Base-by-base conservation (phyloP, 805 yeast species). In the Maudiozyma saulgeensis region DNA sequence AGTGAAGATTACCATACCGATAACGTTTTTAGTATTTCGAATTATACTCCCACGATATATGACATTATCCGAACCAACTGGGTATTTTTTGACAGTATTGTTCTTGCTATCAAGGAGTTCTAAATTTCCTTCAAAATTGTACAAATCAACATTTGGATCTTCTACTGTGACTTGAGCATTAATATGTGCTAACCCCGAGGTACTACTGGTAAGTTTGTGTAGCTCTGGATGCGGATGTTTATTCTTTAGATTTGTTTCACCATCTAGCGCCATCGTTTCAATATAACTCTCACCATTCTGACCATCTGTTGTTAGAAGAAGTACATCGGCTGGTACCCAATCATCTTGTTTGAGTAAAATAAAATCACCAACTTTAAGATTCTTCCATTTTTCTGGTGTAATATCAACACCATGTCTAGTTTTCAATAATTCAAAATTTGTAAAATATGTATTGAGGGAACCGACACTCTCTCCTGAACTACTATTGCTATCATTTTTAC, bases 221-320 rank as follows among this genome's bases (percentile, higher is more conserved):
- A 91, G 56, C 52, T 81, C 86, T 2, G 76, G 72, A 53, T 82
- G 84, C 0, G 96, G 86, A 18, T 70, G 68, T 57, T 79, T 81
- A 7, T 86, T 75, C 64, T 93, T 93, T 52, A 93, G 72, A 62
- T 89, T 91, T 0, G 98, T 93, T 66, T 93, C 99, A 46, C 99
- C 99, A 67, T 93, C 99, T 45, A 93, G 73, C 1, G 96, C 99
- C 91, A 91, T 89, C 1, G 99, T 93, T 65, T 93, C 99, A 18
- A 90, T 81, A 55, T 79, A 87, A 50, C 81, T 78, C 39, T 84
- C 89, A 53, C 76, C 77, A 38, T 80, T 79, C 38, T 67, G 65
- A 4, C 81, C 81, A 46, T 77, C 77, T 2, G 88, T 79, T 0
- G 90, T 77, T 41, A 93, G 61, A 2, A 93, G 58, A 2, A 93